Evolutionary conservation across 768 basidiomycete genomes (phyloP).

Genomic region (Mycena venus): DNA sequence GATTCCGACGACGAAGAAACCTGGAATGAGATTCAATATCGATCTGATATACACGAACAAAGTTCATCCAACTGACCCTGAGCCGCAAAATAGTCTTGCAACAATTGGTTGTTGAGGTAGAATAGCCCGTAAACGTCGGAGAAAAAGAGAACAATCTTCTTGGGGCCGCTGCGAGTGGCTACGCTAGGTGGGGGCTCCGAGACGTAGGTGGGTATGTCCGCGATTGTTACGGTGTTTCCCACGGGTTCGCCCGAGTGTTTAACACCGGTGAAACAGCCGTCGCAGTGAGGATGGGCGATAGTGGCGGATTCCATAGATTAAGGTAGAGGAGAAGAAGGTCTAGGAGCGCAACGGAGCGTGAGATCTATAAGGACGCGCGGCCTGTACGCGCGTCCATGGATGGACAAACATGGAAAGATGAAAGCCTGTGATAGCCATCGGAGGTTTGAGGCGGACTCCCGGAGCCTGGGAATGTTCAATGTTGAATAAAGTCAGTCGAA

Average conservation of each 20-base stretch:
- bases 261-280: constrained; percentile 67
- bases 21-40: constrained; percentile 52
- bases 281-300: constrained; percentile 60
- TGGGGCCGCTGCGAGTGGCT: constrained; percentile 20
- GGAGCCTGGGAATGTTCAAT: no score
- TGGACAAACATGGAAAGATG: no score
- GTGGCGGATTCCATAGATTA: constrained; percentile 27
- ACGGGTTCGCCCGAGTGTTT: constrained; percentile 64
- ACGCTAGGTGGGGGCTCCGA: constrained; percentile 54
- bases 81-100: constrained; percentile 76
- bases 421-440: no score
- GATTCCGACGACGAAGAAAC: constrained; percentile 69
- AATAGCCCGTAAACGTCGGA: constrained; percentile 73
- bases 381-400: no score
- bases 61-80: constrained; percentile 54
- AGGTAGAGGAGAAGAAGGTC: no score
- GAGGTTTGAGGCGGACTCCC: no score
- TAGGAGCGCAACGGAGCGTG: no score
- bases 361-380: no score
- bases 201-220: constrained; percentile 66
- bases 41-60: not conserved
- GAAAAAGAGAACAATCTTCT: constrained; percentile 69
- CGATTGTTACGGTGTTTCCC: constrained; percentile 55
- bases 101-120: constrained; percentile 67
- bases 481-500: no score